Evolutionary conservation across 106 monocot species (phyloP), one percentile per base, ranked within the genome.

Genomic region (Dioscorea alata): DNA sequence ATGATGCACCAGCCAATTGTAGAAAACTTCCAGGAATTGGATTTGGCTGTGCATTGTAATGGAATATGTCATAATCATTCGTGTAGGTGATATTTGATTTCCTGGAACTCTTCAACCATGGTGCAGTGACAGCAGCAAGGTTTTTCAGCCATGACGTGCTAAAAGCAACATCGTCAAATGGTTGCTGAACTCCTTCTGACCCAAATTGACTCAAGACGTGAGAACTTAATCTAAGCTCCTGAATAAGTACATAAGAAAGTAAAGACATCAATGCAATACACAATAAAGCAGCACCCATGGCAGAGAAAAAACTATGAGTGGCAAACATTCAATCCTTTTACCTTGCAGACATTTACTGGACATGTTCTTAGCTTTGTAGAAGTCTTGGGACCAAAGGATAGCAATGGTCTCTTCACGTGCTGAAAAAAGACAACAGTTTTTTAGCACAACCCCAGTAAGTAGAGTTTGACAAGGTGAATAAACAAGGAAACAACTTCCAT

Each of bases 111-210:
- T 57, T 78, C 49, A 50, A 50, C 50, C 54, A 79, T 22, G 68
- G 54, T 75, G 33, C 51, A 49, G 65, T 67, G 61, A 17, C 67
- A 69, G 68, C 66, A 73, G 73, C 13, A 33, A 96, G 76, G 33
- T 92, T 91, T 48, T 83, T 88, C 50, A 92, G 73, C 97, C 97
- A 97, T 51, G 97, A 78, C n/a, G 92, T 97, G 69, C 97, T 97
- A 79, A 92, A 97, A 33, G 80, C 60, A 69, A 88, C 87, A 83
- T 71, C 76, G 57, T 92, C 97, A 85, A 73, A 80, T 78, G 79
- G 82, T 34, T 70, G 70, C 60, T 71, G 81, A 50, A 84, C 57
- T 15, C 75, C 82, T 79, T 97, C 96, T 35, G 78, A 69, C 65
- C 78, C 89, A 79, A 89, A 87, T 32, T 92, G 92, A 75, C 82